Evolutionary conservation across 1,284 basidiomycete species (phyloP).

Genomic region (Leccinum ponderosum): DNA sequence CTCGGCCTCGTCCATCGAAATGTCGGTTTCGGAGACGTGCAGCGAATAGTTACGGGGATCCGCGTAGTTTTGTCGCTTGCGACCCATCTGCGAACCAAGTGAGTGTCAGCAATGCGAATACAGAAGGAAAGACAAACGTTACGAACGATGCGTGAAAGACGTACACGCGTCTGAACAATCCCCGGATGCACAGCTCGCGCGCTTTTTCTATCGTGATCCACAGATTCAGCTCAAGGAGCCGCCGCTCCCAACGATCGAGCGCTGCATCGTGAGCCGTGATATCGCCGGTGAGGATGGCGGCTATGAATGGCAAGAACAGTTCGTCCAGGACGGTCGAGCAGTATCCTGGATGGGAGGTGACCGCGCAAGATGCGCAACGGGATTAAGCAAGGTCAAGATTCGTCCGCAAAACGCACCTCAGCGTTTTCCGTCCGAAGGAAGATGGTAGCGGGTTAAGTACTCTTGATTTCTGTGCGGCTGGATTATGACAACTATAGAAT

Average conservation of each 20-base stretch:
- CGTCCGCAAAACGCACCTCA: conserved; percentile 48
- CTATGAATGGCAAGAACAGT: conserved; percentile 80
- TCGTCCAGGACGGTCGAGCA: conserved; percentile 70
- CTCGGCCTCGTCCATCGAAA: neutral
- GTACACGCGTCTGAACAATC: neutral
- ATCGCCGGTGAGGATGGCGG: conserved; percentile 77
- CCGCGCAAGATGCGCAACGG: conserved; percentile 88
- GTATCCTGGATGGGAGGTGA: conserved; percentile 69
- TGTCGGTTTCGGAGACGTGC: neutral
- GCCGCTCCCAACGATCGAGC: neutral
- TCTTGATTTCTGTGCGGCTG: conserved; percentile 75
- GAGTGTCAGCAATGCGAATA: neutral
- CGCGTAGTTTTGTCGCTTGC: neutral
- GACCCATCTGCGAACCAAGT: neutral
- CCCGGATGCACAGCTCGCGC: neutral
- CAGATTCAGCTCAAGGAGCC: neutral
- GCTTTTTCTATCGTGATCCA: neutral
- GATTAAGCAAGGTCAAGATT: conserved; percentile 85
- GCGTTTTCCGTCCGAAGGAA: neutral
- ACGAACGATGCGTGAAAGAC: neutral
- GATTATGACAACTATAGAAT: conserved; percentile 77
- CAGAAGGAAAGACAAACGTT: neutral
- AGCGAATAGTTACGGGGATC: neutral
- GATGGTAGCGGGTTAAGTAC: conserved; percentile 50
- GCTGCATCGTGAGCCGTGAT: conserved; percentile 39